phyloP scores from a whole-genome alignment of 73 alveolate genomes.

The Symbiodinium pilosum region DNA sequence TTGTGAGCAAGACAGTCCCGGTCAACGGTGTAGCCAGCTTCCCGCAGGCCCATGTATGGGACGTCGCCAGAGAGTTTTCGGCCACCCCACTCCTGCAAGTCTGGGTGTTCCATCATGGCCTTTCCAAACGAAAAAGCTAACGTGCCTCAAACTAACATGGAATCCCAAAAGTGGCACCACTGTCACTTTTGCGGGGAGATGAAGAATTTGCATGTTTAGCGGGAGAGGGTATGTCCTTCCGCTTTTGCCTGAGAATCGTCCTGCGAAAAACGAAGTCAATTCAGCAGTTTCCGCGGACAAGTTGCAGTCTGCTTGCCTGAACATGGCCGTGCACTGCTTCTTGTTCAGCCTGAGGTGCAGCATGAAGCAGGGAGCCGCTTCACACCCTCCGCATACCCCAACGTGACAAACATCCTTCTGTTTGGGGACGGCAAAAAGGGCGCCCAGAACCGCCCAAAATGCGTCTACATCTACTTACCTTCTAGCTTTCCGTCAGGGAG shows the following conservation, averaged over 20 bases:
- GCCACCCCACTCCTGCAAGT: not conserved
- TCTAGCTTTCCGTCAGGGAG: not conserved
- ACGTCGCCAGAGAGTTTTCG: not conserved
- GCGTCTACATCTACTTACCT: too few species aligned
- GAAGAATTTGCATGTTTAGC: too few species aligned
- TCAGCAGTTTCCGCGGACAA: too few species aligned
- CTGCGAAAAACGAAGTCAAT: not conserved
- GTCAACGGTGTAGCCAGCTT: constrained; percentile 7
- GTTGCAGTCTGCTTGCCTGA: not conserved
- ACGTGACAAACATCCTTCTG: too few species aligned
- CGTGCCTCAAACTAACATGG: too few species aligned
- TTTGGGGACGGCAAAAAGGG: too few species aligned
- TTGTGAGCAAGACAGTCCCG: not conserved
- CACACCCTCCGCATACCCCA: too few species aligned
- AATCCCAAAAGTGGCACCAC: too few species aligned
- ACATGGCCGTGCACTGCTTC: constrained; percentile 63
- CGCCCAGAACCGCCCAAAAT: too few species aligned
- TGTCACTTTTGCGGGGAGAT: too few species aligned
- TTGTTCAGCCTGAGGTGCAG: constrained; percentile 7
- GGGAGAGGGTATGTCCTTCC: not conserved
- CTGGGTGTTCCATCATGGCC: too few species aligned
- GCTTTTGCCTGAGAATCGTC: not conserved
- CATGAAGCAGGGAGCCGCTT: not conserved
- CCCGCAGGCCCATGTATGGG: not conserved
- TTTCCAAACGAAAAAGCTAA: too few species aligned